Conservation (phyloP, 345 rosid species). For the Salix dunnii region DNA sequence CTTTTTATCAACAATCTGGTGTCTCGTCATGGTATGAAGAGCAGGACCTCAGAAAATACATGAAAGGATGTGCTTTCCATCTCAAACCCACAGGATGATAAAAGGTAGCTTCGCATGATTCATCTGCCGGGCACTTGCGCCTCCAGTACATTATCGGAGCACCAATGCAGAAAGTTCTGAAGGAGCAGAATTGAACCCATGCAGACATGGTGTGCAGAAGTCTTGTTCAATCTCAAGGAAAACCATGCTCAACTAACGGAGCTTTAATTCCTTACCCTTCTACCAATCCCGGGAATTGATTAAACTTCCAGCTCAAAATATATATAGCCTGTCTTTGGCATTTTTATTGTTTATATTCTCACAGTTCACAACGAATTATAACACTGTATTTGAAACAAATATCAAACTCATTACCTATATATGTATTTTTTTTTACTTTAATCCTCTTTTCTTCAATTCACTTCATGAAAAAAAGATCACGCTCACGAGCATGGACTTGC, state of each 20-base stretch:
- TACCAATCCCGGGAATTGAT: no score
- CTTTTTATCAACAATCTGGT: slow-evolving; percentile 17
- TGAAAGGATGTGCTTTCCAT: not conserved
- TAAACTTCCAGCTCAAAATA: no score
- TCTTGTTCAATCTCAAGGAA: slow-evolving; percentile 5
- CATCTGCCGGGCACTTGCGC: not conserved
- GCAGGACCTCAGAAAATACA: not conserved
- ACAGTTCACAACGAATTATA: no score
- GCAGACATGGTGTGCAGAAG: slow-evolving; percentile 17
- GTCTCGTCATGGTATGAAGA: slow-evolving; percentile 9
- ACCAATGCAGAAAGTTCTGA: not conserved
- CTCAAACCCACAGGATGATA: not conserved
- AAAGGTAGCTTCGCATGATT: not conserved
- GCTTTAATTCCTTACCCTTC: not conserved
- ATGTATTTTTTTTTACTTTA: no score
- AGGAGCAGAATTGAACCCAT: not conserved
- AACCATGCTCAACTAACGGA: not conserved
- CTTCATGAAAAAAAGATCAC: no score
- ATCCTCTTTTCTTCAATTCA: no score
- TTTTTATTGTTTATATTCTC: no score
- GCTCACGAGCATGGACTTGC: no score
- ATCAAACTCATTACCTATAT: no score
- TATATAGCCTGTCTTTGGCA: no score
- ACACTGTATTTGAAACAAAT: no score
- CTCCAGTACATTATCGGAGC: not conserved